Evolutionary conservation across 106 monocot species (phyloP).

Genomic region (Acanthochlamys bracteata): DNA sequence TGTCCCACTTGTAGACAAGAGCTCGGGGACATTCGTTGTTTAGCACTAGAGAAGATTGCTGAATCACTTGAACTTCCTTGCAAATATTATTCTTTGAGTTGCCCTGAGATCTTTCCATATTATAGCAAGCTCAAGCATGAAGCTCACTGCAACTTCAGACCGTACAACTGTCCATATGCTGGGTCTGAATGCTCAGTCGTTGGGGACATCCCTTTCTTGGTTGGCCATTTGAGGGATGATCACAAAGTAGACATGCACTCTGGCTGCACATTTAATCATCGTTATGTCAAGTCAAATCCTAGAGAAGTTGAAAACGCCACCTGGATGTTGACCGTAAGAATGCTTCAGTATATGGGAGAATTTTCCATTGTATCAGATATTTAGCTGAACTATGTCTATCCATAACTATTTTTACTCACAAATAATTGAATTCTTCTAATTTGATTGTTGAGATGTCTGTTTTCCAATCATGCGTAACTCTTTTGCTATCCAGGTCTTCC

Average conservation of each 20-base stretch:
- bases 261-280: slow-evolving; percentile 22
- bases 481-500: slow-evolving; percentile 12
- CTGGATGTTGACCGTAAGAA: slow-evolving; percentile 23
- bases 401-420: neutral
- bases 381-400: neutral
- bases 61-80: slow-evolving; percentile 22
- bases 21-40: slow-evolving; percentile 17
- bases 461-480: neutral
- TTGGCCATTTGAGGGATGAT: slow-evolving; percentile 13
- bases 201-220: slow-evolving; percentile 22
- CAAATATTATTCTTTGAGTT: slow-evolving; percentile 12
- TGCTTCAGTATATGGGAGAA: neutral
- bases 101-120: slow-evolving; percentile 12
- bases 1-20: slow-evolving; percentile 23
- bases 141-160: slow-evolving; percentile 21
- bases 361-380: neutral
- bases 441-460: neutral
- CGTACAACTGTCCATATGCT: slow-evolving; percentile 22
- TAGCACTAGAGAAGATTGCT: slow-evolving; percentile 18
- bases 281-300: slow-evolving; percentile 21
- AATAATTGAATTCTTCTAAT: neutral
- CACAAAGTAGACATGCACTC: slow-evolving; percentile 21
- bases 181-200: slow-evolving; percentile 19
- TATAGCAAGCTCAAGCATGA: slow-evolving; percentile 25
- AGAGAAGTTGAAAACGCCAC: slow-evolving; percentile 22